These are phyloP conservation scores for Hibiscus syriacus DNA, from an alignment of 345 rosid species.

Conservation along the genomic window DNA sequence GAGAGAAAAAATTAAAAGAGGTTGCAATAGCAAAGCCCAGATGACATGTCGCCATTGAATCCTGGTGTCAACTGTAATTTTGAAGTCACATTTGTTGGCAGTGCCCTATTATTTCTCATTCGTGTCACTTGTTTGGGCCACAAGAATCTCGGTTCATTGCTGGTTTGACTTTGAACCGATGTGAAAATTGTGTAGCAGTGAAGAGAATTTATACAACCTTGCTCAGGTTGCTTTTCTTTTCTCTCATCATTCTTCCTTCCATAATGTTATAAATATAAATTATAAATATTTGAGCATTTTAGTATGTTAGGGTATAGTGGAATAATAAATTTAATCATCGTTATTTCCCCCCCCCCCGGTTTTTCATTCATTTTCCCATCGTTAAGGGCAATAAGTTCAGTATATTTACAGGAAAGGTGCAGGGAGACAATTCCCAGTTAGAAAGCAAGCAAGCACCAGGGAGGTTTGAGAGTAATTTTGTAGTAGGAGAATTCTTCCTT, in stretches of 20 bases:
- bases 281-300: not conserved
- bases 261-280: not conserved
- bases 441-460: no score
- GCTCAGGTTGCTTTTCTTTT: not conserved
- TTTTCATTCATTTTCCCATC: no score
- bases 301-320: not conserved
- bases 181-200: constrained; percentile 15
- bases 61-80: constrained; percentile 9
- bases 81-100: constrained; percentile 5
- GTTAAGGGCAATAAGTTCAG: no score
- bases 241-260: not conserved
- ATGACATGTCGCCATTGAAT: not conserved
- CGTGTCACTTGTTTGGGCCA: not conserved
- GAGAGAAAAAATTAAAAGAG: constrained; percentile 11
- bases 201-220: not conserved
- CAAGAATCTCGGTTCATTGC: not conserved
- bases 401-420: no score
- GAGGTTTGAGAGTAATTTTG: no score
- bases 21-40: constrained; percentile 12
- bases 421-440: no score
- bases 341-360: no score
- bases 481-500: no score
- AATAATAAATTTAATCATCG: not conserved
- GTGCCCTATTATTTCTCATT: constrained; percentile 9
- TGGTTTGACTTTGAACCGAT: not conserved